Evolutionary conservation across 306 rosid species (phyloP).

Genomic region (Rubus parviflorus): DNA sequence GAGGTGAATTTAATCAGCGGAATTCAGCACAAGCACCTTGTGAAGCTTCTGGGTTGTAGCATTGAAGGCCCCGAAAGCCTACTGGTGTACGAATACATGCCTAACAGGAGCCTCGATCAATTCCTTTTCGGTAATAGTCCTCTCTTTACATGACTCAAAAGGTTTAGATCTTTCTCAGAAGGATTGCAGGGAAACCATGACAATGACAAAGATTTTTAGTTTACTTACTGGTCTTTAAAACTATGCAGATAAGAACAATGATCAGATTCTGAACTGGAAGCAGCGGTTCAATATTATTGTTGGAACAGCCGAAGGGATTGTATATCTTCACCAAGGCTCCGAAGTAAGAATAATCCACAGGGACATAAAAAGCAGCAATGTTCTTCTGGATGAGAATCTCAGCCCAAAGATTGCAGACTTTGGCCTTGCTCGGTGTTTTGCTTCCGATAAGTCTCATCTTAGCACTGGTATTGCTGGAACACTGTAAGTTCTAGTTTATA

Average conservation of each 20-base stretch:
- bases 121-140: conserved; percentile 63
- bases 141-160: background rate
- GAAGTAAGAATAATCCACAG: conserved; percentile 71
- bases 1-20: conserved; percentile 81
- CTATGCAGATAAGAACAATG: conserved; percentile 59
- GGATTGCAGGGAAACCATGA: background rate
- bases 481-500: conserved; percentile 54
- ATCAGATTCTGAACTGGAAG: conserved; percentile 67
- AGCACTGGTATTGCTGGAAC: conserved; percentile 96
- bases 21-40: conserved; percentile 79
- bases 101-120: conserved; percentile 71
- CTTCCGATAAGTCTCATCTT: conserved; percentile 67
- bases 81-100: conserved; percentile 72
- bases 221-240: background rate
- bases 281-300: conserved; percentile 58
- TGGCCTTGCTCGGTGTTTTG: conserved; percentile 84
- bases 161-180: no score
- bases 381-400: conserved; percentile 79
- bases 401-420: conserved; percentile 82
- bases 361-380: conserved; percentile 87
- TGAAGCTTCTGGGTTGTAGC: conserved; percentile 82
- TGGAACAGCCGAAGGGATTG: conserved; percentile 90
- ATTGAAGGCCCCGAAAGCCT: conserved; percentile 98
- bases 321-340: conserved; percentile 76
- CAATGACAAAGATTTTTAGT: background rate